Percentiles rank a stretch among this genome's conserved stretches.
Evolutionary conservation across 2,329 filamentous ascomycete genomes (phyloP).

Genomic region (Colletotrichum lindemuthianum): DNA sequence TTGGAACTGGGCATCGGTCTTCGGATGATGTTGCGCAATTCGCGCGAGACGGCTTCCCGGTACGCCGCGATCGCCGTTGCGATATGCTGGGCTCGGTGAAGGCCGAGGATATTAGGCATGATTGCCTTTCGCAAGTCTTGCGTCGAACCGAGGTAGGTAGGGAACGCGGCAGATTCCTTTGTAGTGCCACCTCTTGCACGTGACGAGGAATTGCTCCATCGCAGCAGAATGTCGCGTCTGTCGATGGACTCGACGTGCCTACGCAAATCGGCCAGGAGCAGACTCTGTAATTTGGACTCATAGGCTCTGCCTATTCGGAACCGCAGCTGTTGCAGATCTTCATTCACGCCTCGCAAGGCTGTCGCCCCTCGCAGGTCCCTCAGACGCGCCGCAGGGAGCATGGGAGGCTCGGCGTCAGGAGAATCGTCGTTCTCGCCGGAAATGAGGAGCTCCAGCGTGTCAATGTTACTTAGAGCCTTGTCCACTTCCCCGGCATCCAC

Average conservation of each 20-base stretch:
- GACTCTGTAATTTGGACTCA: slow-evolving; percentile 80
- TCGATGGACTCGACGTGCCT: slow-evolving; percentile 82
- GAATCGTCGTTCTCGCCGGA: slow-evolving; percentile 70
- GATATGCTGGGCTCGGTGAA: slow-evolving; percentile 85
- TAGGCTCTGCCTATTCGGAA: slow-evolving; percentile 88
- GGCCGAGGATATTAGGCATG: slow-evolving; percentile 75
- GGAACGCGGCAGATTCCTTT: slow-evolving; percentile 74
- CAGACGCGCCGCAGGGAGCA: slow-evolving; percentile 50
- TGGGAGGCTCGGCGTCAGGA: slow-evolving; percentile 43
- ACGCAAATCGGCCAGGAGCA: slow-evolving; percentile 81
- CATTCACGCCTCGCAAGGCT: slow-evolving; percentile 81
- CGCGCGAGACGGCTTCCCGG: slow-evolving; percentile 83
- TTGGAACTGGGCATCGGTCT: slow-evolving; percentile 89
- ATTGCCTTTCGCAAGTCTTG: slow-evolving; percentile 77
- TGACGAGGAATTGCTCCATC: slow-evolving; percentile 84
- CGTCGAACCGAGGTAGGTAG: slow-evolving; percentile 81
- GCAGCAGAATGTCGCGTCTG: slow-evolving; percentile 76
- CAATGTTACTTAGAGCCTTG: slow-evolving; percentile 80
- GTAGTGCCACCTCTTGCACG: slow-evolving; percentile 75
- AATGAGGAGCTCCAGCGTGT: slow-evolving; percentile 81
- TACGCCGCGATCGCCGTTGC: slow-evolving; percentile 85
- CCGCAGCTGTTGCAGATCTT: slow-evolving; percentile 80
- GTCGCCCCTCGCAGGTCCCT: slow-evolving; percentile 80
- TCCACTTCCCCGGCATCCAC: slow-evolving; percentile 89
- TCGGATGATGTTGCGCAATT: slow-evolving; percentile 87